Evolutionary conservation across 75 land plant genomes (phyloP).

Genomic region (Isoetes taiwanensis): DNA sequence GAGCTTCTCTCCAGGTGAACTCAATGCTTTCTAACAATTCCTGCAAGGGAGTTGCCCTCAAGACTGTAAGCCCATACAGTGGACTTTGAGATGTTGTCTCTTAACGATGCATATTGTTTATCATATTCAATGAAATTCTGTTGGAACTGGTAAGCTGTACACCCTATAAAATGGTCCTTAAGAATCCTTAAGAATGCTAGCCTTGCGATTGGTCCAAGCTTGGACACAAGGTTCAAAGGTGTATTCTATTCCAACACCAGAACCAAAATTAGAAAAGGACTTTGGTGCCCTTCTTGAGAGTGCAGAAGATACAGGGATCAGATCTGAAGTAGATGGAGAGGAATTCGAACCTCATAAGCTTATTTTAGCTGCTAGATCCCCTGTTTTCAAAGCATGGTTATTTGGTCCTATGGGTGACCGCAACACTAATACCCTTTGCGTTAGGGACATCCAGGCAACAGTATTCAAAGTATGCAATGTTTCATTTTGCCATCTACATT

Average conservation of each 20-base stretch:
- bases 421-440: neutral
- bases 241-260: neutral
- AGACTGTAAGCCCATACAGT: no score
- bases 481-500: no score
- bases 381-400: slow-evolving; percentile 2
- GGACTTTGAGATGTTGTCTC: no score
- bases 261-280: neutral
- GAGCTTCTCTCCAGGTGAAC: no score
- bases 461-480: slow-evolving; percentile 6
- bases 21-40: no score
- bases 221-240: neutral
- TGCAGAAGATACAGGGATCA: neutral
- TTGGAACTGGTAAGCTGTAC: no score
- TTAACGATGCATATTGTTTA: no score
- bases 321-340: neutral
- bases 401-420: neutral
- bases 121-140: no score
- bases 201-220: neutral
- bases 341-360: neutral
- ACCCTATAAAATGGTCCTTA: no score
- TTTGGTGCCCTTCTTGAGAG: neutral
- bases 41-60: no score
- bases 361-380: slow-evolving; percentile 1
- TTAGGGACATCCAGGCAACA: neutral
- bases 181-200: neutral